Base-by-base conservation (phyloP, 108 stramenopile genomes). In the Bacterosira constricta region DNA sequence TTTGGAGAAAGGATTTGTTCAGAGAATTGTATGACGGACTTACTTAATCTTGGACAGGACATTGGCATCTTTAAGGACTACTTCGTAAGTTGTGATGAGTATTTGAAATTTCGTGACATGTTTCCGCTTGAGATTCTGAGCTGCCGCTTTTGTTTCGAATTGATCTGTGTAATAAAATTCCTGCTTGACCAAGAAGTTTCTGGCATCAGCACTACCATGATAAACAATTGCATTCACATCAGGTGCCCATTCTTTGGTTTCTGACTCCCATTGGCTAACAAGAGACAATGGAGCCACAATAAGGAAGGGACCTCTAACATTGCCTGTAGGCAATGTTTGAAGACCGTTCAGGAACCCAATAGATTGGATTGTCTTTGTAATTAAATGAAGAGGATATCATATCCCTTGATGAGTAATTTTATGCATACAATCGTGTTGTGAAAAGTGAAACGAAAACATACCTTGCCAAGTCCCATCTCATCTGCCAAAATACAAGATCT, bases 401-500 rank as follows among this genome's bases (percentile, higher is more conserved):
- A 7, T 11, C 23, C 29, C 36, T n/a, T n/a, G n/a, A n/a, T n/a
- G 20, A 31, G 56, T 12, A 0, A 11, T 47, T 47, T 9, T 6
- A n/a, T 13, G 52, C 27, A 13, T 15, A 58, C 30, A 46, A 66
- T 18, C n/a, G n/a, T n/a, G n/a, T 23, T n/a, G 29, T 9, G 27
- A 23, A 25, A 49, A 73, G 12, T 15, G 10, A 17, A 13, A 4
- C 23, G 51, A 34, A 23, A 38, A 29, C 31, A n/a, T 44, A 74
- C 77, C 80, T 85, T 89, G 53, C 87, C 90, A 7, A 91, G 80
- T 46, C 90, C 92, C 92, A 94, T 99, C 72, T 98, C 98, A 66
- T 99, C 99, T 11, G 97, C 99, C 49, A 99, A 84, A 59, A 99
- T 98, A 72, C 96, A 98, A 1, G 89, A 91, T 36, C 98, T 68